Evolutionary conservation across 108 stramenopile species (phyloP), one percentile per base, ranked within the genome.

Genomic region (Pseudonitzschia pungens): DNA sequence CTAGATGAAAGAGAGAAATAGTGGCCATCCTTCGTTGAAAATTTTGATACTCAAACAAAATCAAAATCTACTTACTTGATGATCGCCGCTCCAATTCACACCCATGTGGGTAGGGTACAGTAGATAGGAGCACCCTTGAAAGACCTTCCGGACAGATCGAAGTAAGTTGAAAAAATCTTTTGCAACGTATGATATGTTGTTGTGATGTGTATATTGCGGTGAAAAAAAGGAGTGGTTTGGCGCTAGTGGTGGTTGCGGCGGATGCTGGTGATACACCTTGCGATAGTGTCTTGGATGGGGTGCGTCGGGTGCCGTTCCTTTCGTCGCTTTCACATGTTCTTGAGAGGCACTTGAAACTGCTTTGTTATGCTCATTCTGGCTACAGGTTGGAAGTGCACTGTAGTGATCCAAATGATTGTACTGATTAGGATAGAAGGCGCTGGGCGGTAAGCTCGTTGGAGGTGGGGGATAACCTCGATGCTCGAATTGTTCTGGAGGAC

Each of bases 81-180:
- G 68, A 8, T 72, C 40, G 15, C 72, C 58, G n/a, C 56, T 64
- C 56, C 60, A 72, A 65, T 66, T 24, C 22, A 73, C 73, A 3
- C 33, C 53, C 41, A 54, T 48, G 22, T 67, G 65, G 43, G 73
- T 48, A 44, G 68, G 59, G 16, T 81, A 81, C 56, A 92, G 66
- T 21, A 84, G 36, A 73, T 84, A 92, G 20, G 80, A 74, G 41
- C 77, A 87, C 11, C 76, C 64, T 42, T 76, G 77, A 73, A 92
- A 86, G 12, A 85, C 86, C 28, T 69, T 48, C 36, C 54, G 58
- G 8, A 64, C 59, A 10, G 68, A 71, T 18, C 78, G 78, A 18
- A 84, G 42, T 16, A 84, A 64, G 59, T 53, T 79, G 36, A 79
- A 77, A 1, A 78, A 78, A 71, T 84, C 72, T 14, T 69, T 69